Conservation (phyloP, 2,329 filamentous ascomycete species). For the Pseudogymnoascus pannorum region DNA sequence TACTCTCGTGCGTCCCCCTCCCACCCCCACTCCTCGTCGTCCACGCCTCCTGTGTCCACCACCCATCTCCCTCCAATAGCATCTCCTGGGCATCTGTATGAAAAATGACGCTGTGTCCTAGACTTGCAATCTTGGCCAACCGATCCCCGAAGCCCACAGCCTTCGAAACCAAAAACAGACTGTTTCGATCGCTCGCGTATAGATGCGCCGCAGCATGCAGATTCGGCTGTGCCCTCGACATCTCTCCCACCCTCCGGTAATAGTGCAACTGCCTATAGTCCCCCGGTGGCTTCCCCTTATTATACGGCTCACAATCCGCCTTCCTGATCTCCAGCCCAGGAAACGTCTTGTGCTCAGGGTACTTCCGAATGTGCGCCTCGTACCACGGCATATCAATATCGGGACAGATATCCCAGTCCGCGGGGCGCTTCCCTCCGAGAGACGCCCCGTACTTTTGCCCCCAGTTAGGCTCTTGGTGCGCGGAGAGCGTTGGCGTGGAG, state of each 20-base stretch:
- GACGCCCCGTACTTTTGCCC: slow-evolving; percentile 12
- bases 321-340: slow-evolving; percentile 39
- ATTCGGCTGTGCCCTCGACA: slow-evolving; percentile 41
- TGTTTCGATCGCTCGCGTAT: slow-evolving; percentile 50
- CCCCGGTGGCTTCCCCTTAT: slow-evolving; percentile 13
- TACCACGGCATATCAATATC: slow-evolving; percentile 20
- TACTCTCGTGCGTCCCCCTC: slow-evolving; percentile 39
- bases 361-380: background rate
- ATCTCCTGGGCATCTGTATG: slow-evolving; percentile 36
- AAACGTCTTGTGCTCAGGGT: slow-evolving; percentile 17
- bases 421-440: slow-evolving; percentile 10
- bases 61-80: slow-evolving; percentile 32
- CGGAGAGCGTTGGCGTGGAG: slow-evolving; percentile 11
- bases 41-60: slow-evolving; percentile 44
- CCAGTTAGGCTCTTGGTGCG: slow-evolving; percentile 13
- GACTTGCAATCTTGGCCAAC: slow-evolving; percentile 37
- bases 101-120: slow-evolving; percentile 42
- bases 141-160: slow-evolving; percentile 36
- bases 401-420: slow-evolving; percentile 11
- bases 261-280: slow-evolving; percentile 14
- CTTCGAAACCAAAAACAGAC: slow-evolving; percentile 43
- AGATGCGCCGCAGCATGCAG: slow-evolving; percentile 50
- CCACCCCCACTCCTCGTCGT: slow-evolving; percentile 38
- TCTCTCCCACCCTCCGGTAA: slow-evolving; percentile 20
- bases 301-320: slow-evolving; percentile 30